These are phyloP conservation scores for Casaregolazyma suthepensis DNA, from an alignment of 1,139 yeast genomes.

Conservation along the genomic window DNA sequence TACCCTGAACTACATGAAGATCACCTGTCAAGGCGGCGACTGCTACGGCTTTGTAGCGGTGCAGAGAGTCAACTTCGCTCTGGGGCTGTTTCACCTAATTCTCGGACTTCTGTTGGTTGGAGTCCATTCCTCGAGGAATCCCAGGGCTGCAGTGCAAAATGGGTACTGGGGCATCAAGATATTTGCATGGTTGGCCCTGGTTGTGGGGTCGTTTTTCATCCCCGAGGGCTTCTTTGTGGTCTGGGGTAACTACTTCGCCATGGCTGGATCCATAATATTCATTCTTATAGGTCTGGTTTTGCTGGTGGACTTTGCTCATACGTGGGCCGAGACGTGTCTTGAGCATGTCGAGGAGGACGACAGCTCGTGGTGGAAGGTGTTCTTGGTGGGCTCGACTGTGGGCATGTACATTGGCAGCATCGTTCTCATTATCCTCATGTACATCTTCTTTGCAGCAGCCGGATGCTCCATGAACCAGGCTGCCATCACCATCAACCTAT, in stretches of 20 bases:
- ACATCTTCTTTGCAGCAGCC: conserved; percentile 70
- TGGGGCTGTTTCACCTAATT: conserved; percentile 71
- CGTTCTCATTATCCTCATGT: conserved; percentile 71
- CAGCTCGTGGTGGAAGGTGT: conserved; percentile 72
- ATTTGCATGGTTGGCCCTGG: conserved; percentile 51
- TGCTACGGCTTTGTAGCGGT: conserved; percentile 93
- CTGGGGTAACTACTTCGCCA: conserved; percentile 89
- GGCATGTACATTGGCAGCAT: conserved; percentile 74
- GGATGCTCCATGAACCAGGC: conserved; percentile 90
- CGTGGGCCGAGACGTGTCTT: conserved; percentile 96
- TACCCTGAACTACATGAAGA: conserved; percentile 53
- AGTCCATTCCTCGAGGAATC: conserved; percentile 71
- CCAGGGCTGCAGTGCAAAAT: conserved; percentile 79
- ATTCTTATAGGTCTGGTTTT: conserved; percentile 84
- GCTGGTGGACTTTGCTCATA: conserved; percentile 94
- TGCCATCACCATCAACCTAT: conserved; percentile 71
- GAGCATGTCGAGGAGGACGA: conserved; percentile 86
- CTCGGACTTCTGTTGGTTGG: conserved; percentile 64
- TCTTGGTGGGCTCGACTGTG: conserved; percentile 80
- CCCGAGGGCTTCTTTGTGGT: conserved; percentile 84
- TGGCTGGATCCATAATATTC: conserved; percentile 76
- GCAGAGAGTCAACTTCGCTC: conserved; percentile 81
- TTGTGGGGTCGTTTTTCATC: conserved; percentile 62
- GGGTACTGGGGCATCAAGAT: conserved; percentile 83
- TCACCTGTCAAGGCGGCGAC: conserved; percentile 76